Percentiles rank a stretch among this genome's conserved stretches.
Conservation (phyloP, 495 filamentous ascomycete genomes). For the Trichocladium antarcticum region DNA sequence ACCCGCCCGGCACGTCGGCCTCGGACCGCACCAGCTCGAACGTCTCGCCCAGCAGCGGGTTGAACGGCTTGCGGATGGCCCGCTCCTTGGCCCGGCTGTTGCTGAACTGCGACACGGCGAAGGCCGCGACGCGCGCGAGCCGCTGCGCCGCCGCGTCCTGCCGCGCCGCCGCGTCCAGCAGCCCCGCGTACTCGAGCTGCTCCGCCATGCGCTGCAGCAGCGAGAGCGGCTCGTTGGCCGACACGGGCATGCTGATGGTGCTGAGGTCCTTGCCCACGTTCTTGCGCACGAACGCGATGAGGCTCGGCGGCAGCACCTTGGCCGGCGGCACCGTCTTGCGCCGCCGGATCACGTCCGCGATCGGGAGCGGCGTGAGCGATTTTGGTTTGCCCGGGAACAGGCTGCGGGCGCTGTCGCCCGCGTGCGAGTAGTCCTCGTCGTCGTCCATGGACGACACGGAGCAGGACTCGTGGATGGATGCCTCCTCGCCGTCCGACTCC, state of each 20-base stretch:
- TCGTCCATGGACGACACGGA: slow-evolving; percentile 52
- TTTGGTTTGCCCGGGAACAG: slow-evolving; percentile 66
- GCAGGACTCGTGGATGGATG: slow-evolving; percentile 45
- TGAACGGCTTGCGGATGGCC: slow-evolving; percentile 93
- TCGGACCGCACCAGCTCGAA: slow-evolving; percentile 88
- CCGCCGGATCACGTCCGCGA: slow-evolving; percentile 50
- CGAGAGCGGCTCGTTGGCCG: slow-evolving; percentile 87
- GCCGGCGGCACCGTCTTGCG: slow-evolving; percentile 59
- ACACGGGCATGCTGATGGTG: slow-evolving; percentile 93
- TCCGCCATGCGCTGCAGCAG: slow-evolving; percentile 79
- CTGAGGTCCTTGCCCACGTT: slow-evolving; percentile 97
- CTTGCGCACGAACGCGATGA: slow-evolving; percentile 90
- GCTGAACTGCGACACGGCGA: slow-evolving; percentile 76
- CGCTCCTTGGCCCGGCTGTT: slow-evolving; percentile 73
- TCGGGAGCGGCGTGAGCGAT: slow-evolving; percentile 65
- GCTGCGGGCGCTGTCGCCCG: slow-evolving; percentile 33
- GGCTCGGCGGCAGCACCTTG: slow-evolving; percentile 68
- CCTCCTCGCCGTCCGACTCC: slow-evolving; percentile 46
- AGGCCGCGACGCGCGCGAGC: slow-evolving; percentile 75
- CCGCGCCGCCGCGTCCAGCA: slow-evolving; percentile 66
- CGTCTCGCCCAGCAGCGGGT: slow-evolving; percentile 93
- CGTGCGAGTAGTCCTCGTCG: slow-evolving; percentile 28
- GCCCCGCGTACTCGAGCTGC: slow-evolving; percentile 73
- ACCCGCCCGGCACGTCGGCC: slow-evolving; percentile 52
- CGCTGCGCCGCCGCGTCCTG: slow-evolving; percentile 51